Evolutionary conservation across 768 basidiomycete genomes (phyloP), one percentile per base, ranked within the genome.

Genomic region (Phylloporus arenicola): DNA sequence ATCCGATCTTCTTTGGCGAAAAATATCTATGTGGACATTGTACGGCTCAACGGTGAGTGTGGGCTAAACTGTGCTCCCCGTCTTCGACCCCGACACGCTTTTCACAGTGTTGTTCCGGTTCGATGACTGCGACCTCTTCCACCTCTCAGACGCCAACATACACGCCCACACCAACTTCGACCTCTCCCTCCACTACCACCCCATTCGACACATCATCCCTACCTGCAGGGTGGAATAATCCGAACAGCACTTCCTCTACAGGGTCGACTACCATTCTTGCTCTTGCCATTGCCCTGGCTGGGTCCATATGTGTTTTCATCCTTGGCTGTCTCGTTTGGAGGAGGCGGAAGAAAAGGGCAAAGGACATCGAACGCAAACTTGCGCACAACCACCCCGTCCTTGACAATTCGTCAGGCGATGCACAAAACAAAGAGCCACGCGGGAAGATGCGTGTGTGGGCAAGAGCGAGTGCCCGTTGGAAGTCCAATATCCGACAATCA

Each of bases 21-120:
- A 73, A 62, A 71, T 77, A 2, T 68, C 71, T 9, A 57, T 62
- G 24, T 88, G 83, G 69, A 78, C 81, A 12, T 67, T 87, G 34
- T 86, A 83, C 57, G 86, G 87, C n/a, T 82, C 81, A n/a, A 79
- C 82, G 13, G 71, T 83, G 34, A 78, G 83, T 60, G 52, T 69
- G 3, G 9, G 33, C 27, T 16, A 6, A 10, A 5, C 30, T 10
- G 24, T 38, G 34, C 3, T 22, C 43, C 31, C 10, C 34, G 19
- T 2, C 20, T 25, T 14, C 22, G 13, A 31, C 44, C 53, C 53
- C 46, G 51, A 30, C 46, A 2, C 17, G 3, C 9, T 24, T 25
- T 25, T 19, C 35, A 16, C 16, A 67, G 68, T 68, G 58, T 34
- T 52, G 50, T 43, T 24, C 58, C 3, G 45, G 25, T 16, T 45